These are phyloP conservation scores for Xylariaceae sp. DNA, from an alignment of 2,329 filamentous ascomycete genomes.

Conservation along the genomic window DNA sequence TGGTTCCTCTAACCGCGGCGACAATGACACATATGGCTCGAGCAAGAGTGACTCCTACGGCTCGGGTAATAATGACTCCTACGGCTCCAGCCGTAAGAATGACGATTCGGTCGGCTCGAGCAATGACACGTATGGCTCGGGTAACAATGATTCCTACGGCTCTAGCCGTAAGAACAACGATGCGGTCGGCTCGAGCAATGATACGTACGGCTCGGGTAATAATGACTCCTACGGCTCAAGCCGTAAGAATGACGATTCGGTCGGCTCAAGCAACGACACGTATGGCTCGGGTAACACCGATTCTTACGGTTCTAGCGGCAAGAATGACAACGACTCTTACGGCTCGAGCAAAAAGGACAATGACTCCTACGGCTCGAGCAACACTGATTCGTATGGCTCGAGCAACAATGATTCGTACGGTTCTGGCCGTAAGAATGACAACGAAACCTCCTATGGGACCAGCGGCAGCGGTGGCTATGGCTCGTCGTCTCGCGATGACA, in stretches of 20 bases:
- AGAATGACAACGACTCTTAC: slow-evolving; percentile 18
- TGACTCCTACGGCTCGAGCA: slow-evolving; percentile 14
- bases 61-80: slow-evolving; percentile 30
- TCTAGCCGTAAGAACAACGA: not conserved
- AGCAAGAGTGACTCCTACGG: slow-evolving; percentile 19
- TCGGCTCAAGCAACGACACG: slow-evolving; percentile 30
- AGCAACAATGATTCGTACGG: slow-evolving; percentile 21
- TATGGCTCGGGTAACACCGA: slow-evolving; percentile 20
- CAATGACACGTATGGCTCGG: slow-evolving; percentile 27
- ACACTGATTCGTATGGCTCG: slow-evolving; percentile 22
- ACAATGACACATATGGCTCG: slow-evolving; percentile 20
- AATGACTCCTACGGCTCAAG: slow-evolving; percentile 19
- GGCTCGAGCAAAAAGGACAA: slow-evolving; percentile 7
- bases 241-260: slow-evolving; percentile 23
- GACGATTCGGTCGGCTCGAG: slow-evolving; percentile 18
- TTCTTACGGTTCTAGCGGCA: slow-evolving; percentile 18
- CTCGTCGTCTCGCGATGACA: slow-evolving; percentile 16
- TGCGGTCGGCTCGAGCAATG: slow-evolving; percentile 8
- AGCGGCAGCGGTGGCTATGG: slow-evolving; percentile 29
- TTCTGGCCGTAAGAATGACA: slow-evolving; percentile 24
- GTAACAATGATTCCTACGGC: slow-evolving; percentile 6
- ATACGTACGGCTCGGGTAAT: slow-evolving; percentile 27
- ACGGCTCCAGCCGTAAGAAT: slow-evolving; percentile 17
- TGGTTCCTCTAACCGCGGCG: slow-evolving; percentile 25
- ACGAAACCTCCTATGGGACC: slow-evolving; percentile 6